Percentiles rank a stretch among this genome's conserved stretches.
phyloP scores from a whole-genome alignment of 768 basidiomycete species.

The Leccinum longicurvipes region DNA sequence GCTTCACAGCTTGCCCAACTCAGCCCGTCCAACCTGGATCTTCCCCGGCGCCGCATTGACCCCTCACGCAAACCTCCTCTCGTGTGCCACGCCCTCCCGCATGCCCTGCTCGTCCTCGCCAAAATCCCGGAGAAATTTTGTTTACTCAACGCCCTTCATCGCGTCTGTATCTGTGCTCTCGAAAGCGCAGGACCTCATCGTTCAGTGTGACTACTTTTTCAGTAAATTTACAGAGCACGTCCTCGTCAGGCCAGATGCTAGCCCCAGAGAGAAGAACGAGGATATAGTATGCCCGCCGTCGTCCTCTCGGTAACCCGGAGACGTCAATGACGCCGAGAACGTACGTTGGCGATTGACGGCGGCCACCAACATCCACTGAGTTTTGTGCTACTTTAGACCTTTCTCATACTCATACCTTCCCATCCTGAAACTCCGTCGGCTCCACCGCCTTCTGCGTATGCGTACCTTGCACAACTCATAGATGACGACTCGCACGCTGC shows the following conservation, averaged over 20 bases:
- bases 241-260: conserved; percentile 50
- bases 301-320: conserved; percentile 74
- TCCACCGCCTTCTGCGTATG: conserved; percentile 73
- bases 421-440: conserved; percentile 55
- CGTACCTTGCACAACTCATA: conserved; percentile 84
- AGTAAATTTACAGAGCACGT: conserved; percentile 69
- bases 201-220: conserved; percentile 82
- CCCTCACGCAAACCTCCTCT: conserved; percentile 76
- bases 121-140: conserved; percentile 54
- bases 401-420: conserved; percentile 58
- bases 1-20: not conserved
- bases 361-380: not conserved
- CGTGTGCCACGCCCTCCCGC: conserved; percentile 60
- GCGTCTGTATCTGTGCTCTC: conserved; percentile 59
- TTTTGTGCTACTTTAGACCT: conserved; percentile 51
- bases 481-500: conserved; percentile 70
- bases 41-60: conserved; percentile 47
- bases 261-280: conserved; percentile 49
- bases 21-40: not conserved
- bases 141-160: conserved; percentile 43
- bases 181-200: conserved; percentile 77
- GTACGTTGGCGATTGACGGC: conserved; percentile 36
- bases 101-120: conserved; percentile 75
- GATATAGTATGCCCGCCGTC: conserved; percentile 77
- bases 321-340: conserved; percentile 66